Conservation (phyloP, 352 stramenopile genomes). For the Globisporangium camurandrum region DNA sequence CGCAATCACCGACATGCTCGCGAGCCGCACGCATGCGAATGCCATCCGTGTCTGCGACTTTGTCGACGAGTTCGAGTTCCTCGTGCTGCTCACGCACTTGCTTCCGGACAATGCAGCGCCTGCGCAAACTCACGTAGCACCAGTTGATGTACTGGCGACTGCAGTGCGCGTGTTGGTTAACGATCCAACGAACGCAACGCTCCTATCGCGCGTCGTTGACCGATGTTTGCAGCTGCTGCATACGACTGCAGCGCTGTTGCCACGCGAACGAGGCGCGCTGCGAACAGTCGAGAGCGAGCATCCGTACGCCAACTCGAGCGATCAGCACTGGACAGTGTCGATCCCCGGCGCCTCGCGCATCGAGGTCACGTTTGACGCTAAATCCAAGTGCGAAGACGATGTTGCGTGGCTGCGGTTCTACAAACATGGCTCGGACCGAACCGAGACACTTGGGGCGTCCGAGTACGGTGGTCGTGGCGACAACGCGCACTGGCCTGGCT, state of each 20-base stretch:
- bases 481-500: constrained; percentile 78
- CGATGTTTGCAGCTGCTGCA: constrained; percentile 30
- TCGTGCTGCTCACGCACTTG: constrained; percentile 39
- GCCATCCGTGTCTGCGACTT: constrained; percentile 22
- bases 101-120: constrained; percentile 11
- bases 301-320: constrained; percentile 58
- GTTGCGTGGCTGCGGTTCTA: constrained; percentile 72
- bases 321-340: constrained; percentile 60
- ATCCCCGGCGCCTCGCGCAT: constrained; percentile 64
- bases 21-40: constrained; percentile 6
- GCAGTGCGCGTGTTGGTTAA: constrained; percentile 17
- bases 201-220: constrained; percentile 3
- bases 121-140: neutral
- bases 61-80: constrained; percentile 24
- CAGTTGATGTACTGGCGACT: constrained; percentile 14
- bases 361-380: constrained; percentile 59
- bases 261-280: constrained; percentile 32
- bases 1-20: constrained; percentile 32
- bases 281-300: constrained; percentile 61
- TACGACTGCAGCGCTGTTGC: constrained; percentile 17
- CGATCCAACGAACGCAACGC: constrained; percentile 14
- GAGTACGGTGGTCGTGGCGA: constrained; percentile 59
- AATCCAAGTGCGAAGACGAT: constrained; percentile 55
- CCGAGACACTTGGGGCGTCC: constrained; percentile 34
- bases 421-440: constrained; percentile 40